These are phyloP conservation scores for Tricholoma flavovirens DNA, from an alignment of 768 basidiomycete genomes.

Conservation along the genomic window DNA sequence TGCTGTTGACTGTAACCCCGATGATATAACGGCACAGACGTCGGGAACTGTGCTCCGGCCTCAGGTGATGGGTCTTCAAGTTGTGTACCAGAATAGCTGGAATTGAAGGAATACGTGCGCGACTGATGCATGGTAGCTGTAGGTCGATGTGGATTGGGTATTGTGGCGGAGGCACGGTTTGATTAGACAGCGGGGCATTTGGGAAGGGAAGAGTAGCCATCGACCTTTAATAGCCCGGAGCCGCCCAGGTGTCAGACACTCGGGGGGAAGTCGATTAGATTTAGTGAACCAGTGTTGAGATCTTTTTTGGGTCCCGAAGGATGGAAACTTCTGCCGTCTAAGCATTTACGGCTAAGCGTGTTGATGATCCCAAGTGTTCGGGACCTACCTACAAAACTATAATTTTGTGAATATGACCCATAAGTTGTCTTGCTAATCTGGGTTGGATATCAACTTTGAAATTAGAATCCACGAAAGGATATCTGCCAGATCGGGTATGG, in stretches of 20 bases:
- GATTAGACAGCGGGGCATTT: conserved; percentile 19
- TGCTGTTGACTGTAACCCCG: conserved; percentile 29
- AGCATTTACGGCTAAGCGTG: conserved; percentile 31
- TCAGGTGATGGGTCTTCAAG: conserved; percentile 19
- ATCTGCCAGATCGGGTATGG: conserved; percentile 16
- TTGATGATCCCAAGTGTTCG: conserved; percentile 29
- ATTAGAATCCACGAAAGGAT: conserved; percentile 9
- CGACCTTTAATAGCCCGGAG: conserved; percentile 42
- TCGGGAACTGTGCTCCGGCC: conserved; percentile 21
- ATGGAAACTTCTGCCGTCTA: conserved; percentile 32
- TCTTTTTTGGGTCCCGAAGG: conserved; percentile 35
- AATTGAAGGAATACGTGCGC: conserved; percentile 39
- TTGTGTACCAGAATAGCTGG: conserved; percentile 26
- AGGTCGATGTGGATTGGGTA: conserved; percentile 11
- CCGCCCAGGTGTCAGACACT: conserved; percentile 37
- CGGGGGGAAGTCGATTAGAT: conserved; percentile 33
- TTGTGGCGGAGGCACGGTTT: conserved; percentile 21
- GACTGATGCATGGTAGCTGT: conserved; percentile 32
- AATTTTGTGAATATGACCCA: conserved; percentile 13
- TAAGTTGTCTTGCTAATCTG: conserved; percentile 13
- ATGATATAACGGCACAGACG: conserved; percentile 12
- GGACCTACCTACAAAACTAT: conserved; percentile 32
- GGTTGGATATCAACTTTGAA: conserved; percentile 15
- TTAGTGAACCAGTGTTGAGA: conserved; percentile 32
- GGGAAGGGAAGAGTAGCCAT: conserved; percentile 16